Base-by-base conservation (phyloP, 768 basidiomycete species). In the Tulasnella sp. region DNA sequence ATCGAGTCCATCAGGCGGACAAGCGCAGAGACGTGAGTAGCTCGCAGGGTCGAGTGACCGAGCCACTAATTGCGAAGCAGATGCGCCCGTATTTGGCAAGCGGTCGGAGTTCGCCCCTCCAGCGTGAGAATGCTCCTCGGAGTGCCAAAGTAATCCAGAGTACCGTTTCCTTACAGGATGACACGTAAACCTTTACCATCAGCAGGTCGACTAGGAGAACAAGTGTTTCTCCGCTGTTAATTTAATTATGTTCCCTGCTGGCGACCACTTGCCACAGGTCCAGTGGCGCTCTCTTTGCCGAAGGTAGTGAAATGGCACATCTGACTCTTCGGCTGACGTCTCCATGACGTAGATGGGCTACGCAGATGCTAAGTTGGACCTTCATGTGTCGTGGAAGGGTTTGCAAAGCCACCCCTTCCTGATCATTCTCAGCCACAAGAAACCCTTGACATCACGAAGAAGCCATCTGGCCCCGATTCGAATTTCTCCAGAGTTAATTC, bases 41-140 rank as follows among this genome's bases (percentile, higher is more conserved):
- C 34, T 34, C 16, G 62, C 62, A 68, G 62, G 62, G 62, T 68
- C 34, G 62, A 68, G 62, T 27, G 16, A 16, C 31, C 62, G 62
- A 68, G 24, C 62, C 62, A 68, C 62, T 68, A 68, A 68, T 68
- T 68, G 62, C 62, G 62, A 68, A 68, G 62, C 62, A 68, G 34
- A 68, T 1, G 31, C 62, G 31, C 62, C 21, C 52, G 34, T 3
- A 34, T 68, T 68, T 68, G 62, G n/a, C 27, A 27, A 27, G 31
- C 24, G 7, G 62, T 36, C 62, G 62, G 62, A 68, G 62, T 68
- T 68, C 62, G 62, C 62, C 34, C 31, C 62, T 68, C 34, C 62
- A 27, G 16, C 62, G 62, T 68, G 62, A 34, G 62, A 68, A 68
- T n/a, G 62, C 31, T 1, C 62, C 31, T 31, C 62, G 62, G 34